Evolutionary conservation across 1,284 basidiomycete species (phyloP), one percentile per base, ranked within the genome.

Genomic region (Mycena citricolor): DNA sequence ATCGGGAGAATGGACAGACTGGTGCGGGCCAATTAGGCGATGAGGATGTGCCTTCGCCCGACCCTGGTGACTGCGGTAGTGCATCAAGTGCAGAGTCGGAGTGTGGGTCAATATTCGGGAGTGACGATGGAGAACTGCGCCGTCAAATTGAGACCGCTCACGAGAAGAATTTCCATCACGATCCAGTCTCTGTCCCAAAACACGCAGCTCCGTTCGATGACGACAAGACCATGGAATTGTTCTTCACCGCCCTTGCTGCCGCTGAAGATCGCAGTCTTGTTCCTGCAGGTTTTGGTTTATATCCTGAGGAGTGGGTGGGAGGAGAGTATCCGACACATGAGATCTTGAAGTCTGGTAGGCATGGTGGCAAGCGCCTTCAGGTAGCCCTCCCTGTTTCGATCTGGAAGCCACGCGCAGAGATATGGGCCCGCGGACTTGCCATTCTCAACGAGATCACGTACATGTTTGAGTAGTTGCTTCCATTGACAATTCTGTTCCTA

Each of bases 1-100:
- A 13, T 2, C 28, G 39, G 11, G 3, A 1, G 20, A 5, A 34
- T 23, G 39, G 34, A 2, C 19, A 47, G 12, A 47, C 45, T 8
- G 45, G 45, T 14, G 45, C 45, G 0, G 45, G 45, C 7, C 45
- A 47, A 12, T 36, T 47, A 1, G 38, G 37, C 5, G 44, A 47
- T 12, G 44, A 47, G 13, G 32, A 44, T 29, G 16, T 41, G 8
- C 44, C 38, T 1, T 4, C 8, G 5, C 7, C 23, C 4, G 31
- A 28, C 12, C 3, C 4, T 22, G 12, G 20, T 2, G 35, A 38
- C 13, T 11, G 5, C 7, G 11, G 13, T 22, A 14, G 7, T 3
- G 38, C 21, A n/a, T 8, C 23, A 32, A n/a, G 17, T 7, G 19
- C n/a, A 6, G 19, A 5, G 10, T 12, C 13, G 22, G 13, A 14